Conservation (phyloP, 352 stramenopile genomes). For the Aphanomyces stellatus region DNA sequence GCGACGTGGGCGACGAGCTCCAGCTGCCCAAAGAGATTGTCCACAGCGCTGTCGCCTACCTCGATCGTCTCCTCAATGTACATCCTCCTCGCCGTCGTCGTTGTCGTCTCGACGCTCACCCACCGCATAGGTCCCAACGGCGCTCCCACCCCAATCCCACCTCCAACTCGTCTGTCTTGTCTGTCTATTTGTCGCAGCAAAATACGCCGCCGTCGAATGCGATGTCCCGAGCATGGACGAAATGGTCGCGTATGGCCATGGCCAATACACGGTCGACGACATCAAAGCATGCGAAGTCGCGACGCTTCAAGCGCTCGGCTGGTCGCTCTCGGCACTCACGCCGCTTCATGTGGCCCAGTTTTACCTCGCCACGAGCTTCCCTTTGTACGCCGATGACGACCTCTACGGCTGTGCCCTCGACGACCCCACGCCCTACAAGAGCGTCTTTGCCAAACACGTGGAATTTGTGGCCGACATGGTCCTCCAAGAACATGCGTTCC, state of each 20-base stretch:
- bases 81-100: background rate
- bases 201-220: conserved; percentile 68
- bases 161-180: conserved; percentile 73
- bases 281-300: conserved; percentile 68
- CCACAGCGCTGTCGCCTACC: conserved; percentile 67
- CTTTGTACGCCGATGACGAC: conserved; percentile 71
- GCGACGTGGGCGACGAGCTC: conserved; percentile 76
- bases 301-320: conserved; percentile 39
- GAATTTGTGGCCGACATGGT: conserved; percentile 83
- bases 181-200: conserved; percentile 71
- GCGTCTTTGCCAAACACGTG: conserved; percentile 77
- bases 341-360: conserved; percentile 77
- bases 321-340: conserved; percentile 46
- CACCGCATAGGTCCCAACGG: background rate
- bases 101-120: background rate
- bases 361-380: conserved; percentile 56
- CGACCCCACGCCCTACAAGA: conserved; percentile 61
- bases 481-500: conserved; percentile 75
- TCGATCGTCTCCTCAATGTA: conserved; percentile 61
- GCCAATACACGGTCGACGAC: conserved; percentile 75
- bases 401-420: conserved; percentile 61
- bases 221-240: conserved; percentile 72
- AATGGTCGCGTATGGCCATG: conserved; percentile 82
- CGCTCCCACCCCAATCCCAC: conserved; percentile 2
- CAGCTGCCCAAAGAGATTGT: conserved; percentile 74